These are phyloP conservation scores for Akanthomyces lecanii DNA, from an alignment of 2,329 filamentous ascomycete genomes.

Conservation along the genomic window DNA sequence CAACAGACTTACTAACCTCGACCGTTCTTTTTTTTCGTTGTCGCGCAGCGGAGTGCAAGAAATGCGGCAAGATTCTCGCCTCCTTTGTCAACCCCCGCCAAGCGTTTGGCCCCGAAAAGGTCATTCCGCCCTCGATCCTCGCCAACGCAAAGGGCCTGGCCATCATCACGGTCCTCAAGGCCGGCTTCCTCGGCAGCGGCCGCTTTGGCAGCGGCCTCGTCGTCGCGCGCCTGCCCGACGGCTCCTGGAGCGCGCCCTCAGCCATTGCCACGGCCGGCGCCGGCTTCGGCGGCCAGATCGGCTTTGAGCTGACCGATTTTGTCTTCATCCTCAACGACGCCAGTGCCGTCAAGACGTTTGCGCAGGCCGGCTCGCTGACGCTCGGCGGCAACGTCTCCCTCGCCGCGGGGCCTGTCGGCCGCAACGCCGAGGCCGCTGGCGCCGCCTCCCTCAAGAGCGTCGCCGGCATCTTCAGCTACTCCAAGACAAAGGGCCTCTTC, in stretches of 20 bases:
- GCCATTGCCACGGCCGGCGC: slow-evolving; percentile 78
- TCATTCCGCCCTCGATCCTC: slow-evolving; percentile 88
- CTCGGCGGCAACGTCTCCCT: slow-evolving; percentile 95
- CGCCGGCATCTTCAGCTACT: slow-evolving; percentile 92
- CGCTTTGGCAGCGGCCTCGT: slow-evolving; percentile 80
- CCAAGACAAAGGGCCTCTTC: slow-evolving; percentile 95
- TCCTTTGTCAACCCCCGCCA: slow-evolving; percentile 94
- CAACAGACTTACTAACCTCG: slow-evolving; percentile 10
- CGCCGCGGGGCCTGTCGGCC: slow-evolving; percentile 86
- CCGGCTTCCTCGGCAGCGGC: slow-evolving; percentile 77
- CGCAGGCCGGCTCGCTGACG: slow-evolving; percentile 85
- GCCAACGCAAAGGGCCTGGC: slow-evolving; percentile 89
- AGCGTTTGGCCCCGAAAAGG: slow-evolving; percentile 91
- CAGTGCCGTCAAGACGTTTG: slow-evolving; percentile 86
- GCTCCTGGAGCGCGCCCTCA: slow-evolving; percentile 75
- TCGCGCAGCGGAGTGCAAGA: slow-evolving; percentile 83
- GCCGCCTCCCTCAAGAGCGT: slow-evolving; percentile 87
- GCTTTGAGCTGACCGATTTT: slow-evolving; percentile 86
- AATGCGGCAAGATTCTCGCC: slow-evolving; percentile 90
- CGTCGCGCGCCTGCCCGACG: slow-evolving; percentile 72
- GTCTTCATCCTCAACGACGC: slow-evolving; percentile 97
- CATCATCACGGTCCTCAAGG: slow-evolving; percentile 81
- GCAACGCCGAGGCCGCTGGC: slow-evolving; percentile 93
- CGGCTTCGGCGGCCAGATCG: slow-evolving; percentile 81
- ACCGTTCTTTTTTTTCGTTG: slow-evolving; percentile 14